These are phyloP conservation scores for Rhizoclosmatium globosum DNA, from an alignment of 192 early-diverging fungal species.

Conservation along the genomic window DNA sequence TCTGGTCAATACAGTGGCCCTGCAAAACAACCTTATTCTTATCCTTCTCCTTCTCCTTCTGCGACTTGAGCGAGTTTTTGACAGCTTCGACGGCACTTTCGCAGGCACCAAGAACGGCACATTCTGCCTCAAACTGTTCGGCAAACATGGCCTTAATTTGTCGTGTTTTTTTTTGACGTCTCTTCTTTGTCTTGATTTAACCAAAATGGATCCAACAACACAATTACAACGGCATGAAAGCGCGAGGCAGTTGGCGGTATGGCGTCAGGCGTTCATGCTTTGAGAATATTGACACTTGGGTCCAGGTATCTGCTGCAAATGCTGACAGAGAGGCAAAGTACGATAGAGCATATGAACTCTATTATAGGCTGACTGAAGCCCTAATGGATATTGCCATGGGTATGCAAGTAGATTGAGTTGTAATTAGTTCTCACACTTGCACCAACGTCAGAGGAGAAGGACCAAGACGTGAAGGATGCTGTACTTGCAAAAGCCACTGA, in stretches of 20 bases:
- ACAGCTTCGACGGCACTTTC: constrained; percentile 8
- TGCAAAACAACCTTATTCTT: constrained; percentile 26
- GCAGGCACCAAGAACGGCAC: constrained; percentile 15
- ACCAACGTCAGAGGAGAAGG: constrained; percentile 3
- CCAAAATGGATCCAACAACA: constrained; percentile 5
- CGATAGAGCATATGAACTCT: constrained; percentile 12
- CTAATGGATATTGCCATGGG: constrained; percentile 21
- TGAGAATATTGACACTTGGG: neutral
- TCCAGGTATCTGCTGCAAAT: neutral
- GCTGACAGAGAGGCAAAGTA: constrained; percentile 4
- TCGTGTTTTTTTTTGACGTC: neutral
- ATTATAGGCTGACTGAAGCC: constrained; percentile 10
- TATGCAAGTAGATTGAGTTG: neutral
- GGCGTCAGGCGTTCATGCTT: neutral
- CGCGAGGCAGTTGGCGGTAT: neutral
- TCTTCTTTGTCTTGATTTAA: neutral
- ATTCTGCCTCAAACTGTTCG: constrained; percentile 29
- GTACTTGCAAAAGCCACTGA: constrained; percentile 9
- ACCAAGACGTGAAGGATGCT: constrained; percentile 12
- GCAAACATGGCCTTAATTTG: constrained; percentile 20
- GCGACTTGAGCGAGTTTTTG: constrained; percentile 5
- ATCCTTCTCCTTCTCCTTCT: constrained; percentile 10
- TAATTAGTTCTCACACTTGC: neutral
- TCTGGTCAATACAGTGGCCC: constrained; percentile 33
- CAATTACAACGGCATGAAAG: neutral